These are phyloP conservation scores for Nannizziopsis arthrosporioides DNA, from an alignment of 2,329 filamentous ascomycete species.

Conservation along the genomic window DNA sequence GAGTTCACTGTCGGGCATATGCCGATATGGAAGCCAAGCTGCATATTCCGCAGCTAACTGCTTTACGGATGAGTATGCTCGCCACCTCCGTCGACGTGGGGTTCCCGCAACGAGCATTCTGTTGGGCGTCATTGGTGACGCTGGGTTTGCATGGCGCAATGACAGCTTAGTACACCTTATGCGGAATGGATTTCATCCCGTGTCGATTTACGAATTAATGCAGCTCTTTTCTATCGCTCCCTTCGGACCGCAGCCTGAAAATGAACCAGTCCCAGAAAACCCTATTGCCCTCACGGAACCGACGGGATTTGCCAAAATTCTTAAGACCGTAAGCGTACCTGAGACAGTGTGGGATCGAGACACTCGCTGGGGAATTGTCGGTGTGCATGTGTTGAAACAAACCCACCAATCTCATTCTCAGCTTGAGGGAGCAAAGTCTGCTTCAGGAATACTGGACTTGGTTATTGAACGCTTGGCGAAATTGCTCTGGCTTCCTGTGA, in stretches of 20 bases:
- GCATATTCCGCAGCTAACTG: conserved; percentile 14
- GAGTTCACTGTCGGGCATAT: not conserved
- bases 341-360: not conserved
- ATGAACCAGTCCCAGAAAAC: not conserved
- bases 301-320: not conserved
- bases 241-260: not conserved
- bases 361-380: not conserved
- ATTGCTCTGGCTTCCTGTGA: not conserved
- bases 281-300: not conserved
- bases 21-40: conserved; percentile 19
- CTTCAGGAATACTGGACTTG: not conserved
- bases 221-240: not conserved
- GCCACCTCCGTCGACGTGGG: not conserved
- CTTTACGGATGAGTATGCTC: conserved; percentile 18
- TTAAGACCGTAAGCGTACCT: not conserved
- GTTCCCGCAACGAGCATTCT: not conserved
- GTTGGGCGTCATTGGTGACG: not conserved
- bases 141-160: not conserved
- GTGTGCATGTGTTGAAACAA: not conserved
- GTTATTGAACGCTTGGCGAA: not conserved
- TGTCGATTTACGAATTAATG: not conserved
- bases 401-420: not conserved
- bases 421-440: not conserved
- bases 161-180: not conserved
- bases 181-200: not conserved